A percentile compares a stretch with the other conserved stretches of the same genome.
Conservation (phyloP, 805 yeast genomes). For the Candida ficus region DNA sequence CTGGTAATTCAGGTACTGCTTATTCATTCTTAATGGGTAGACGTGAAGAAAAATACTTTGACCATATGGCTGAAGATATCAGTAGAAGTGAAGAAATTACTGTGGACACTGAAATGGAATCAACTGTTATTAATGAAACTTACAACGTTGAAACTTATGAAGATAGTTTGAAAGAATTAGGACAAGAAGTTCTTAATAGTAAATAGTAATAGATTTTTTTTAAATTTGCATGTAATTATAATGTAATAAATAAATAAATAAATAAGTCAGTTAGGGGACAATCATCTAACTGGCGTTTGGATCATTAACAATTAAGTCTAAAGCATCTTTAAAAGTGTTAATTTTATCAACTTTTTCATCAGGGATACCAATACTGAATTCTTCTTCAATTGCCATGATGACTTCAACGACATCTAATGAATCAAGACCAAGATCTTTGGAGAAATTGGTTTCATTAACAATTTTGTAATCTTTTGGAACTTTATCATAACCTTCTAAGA, state of each 20-base stretch:
- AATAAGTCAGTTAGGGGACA: not conserved
- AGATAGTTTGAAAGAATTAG: slow-evolving; percentile 38
- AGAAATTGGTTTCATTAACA: slow-evolving; percentile 44
- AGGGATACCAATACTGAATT: slow-evolving; percentile 62
- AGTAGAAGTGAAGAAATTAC: slow-evolving; percentile 29
- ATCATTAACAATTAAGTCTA: slow-evolving; percentile 54
- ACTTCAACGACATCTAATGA: slow-evolving; percentile 71
- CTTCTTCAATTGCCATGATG: slow-evolving; percentile 67
- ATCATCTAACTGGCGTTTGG: slow-evolving; percentile 19
- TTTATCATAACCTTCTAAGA: slow-evolving; percentile 62
- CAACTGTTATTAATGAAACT: no score
- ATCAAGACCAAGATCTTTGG: slow-evolving; percentile 63
- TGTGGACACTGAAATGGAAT: slow-evolving; percentile 8
- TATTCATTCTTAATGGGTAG: slow-evolving; percentile 68
- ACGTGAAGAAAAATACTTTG: slow-evolving; percentile 69
- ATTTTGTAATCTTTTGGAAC: slow-evolving; percentile 33
- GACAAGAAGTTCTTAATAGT: slow-evolving; percentile 31
- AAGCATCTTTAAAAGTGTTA: slow-evolving; percentile 81
- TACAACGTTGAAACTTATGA: slow-evolving; percentile 35
- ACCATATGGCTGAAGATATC: slow-evolving; percentile 34
- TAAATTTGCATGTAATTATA: not conserved
- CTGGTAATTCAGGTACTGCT: slow-evolving; percentile 73
- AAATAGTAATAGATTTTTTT: slow-evolving; percentile 4
- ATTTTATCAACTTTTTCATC: slow-evolving; percentile 84
- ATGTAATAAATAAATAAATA: slow-evolving; percentile 9